Base-by-base conservation (phyloP, 2,329 filamentous ascomycete genomes). In the Stagonosporopsis chrysanthemi region DNA sequence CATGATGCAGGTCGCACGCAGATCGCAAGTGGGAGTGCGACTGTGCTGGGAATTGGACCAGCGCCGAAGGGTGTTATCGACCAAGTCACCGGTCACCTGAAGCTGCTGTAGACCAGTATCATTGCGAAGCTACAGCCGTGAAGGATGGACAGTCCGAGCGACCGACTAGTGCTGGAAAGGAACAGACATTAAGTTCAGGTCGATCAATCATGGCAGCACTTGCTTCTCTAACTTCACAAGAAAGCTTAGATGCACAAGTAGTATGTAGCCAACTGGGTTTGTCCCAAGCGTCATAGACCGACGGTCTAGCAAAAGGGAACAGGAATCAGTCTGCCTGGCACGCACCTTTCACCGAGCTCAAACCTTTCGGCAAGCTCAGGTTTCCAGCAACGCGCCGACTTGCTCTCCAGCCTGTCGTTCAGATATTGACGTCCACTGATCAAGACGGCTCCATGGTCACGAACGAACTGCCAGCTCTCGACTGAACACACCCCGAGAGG, bases 1-100 rank as follows among this genome's bases (percentile, higher is more conserved):
- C 88, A 91, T 70, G 95, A 99, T 78, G 95, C 95, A n/a, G 95
- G 95, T 14, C 86, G 95, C 60, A 99, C 95, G 42, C 95, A 99
- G 84, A 98, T 99, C 77, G 93, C 92, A 49, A 88, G 90, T 40
- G 94, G 95, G 17, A 97, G 92, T 76, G 85, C 91, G 75, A 99
- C 95, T 0, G 95, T 99, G 39, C 81, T 99, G 48, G 95, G 95
- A 0, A 87, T 83, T 56, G 81, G 79, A 31, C 79, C 86, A 56
- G 94, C 89, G 24, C 94, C 94, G 0, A 93, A 90, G 82, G 93
- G 90, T 69, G 81, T 93, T 54, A 88, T 99, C 46, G 92, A 99
- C 75, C 81, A 89, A 76, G 87, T 99, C 60, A 97, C 93, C 5
- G 91, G 92, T 1, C 83, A 88, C 58, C 79, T 97, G 78, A 97